These are phyloP conservation scores for Zymoseptoria ardabiliae DNA, from an alignment of 2,329 filamentous ascomycete species.

Conservation along the genomic window DNA sequence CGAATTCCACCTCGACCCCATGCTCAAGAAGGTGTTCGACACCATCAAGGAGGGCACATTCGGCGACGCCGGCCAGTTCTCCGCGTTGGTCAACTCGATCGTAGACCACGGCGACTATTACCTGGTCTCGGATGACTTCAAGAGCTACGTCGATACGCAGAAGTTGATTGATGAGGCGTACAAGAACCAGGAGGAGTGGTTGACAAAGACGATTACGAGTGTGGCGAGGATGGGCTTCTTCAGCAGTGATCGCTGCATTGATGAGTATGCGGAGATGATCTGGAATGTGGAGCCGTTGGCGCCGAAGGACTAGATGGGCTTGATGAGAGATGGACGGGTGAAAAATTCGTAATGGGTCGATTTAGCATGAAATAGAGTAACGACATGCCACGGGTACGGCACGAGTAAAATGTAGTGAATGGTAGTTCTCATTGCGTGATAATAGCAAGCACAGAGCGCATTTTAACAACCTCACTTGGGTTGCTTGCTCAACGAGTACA, in stretches of 20 bases:
- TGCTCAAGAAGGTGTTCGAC: constrained; percentile 74
- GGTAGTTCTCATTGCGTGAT: background rate
- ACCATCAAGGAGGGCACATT: constrained; percentile 75
- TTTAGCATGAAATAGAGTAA: background rate
- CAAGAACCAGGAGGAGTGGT: constrained; percentile 85
- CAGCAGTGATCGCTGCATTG: constrained; percentile 87
- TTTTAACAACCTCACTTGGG: background rate
- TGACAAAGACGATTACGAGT: constrained; percentile 79
- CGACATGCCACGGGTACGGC: background rate
- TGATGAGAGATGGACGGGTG: background rate
- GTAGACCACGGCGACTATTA: constrained; percentile 95
- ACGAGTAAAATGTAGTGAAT: background rate
- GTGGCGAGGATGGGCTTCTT: constrained; percentile 95
- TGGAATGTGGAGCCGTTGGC: constrained; percentile 87
- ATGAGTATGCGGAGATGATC: constrained; percentile 93
- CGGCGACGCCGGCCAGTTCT: constrained; percentile 70
- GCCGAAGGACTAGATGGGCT: background rate
- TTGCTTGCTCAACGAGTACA: background rate
- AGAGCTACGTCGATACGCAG: constrained; percentile 88
- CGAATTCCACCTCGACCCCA: constrained; percentile 66
- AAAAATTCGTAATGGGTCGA: background rate
- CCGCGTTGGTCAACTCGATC: constrained; percentile 76
- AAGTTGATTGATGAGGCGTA: constrained; percentile 86
- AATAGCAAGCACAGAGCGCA: background rate
- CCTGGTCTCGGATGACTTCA: constrained; percentile 94